Base-by-base conservation (phyloP, 441 rosid genomes). In the Omphalea diandra region DNA sequence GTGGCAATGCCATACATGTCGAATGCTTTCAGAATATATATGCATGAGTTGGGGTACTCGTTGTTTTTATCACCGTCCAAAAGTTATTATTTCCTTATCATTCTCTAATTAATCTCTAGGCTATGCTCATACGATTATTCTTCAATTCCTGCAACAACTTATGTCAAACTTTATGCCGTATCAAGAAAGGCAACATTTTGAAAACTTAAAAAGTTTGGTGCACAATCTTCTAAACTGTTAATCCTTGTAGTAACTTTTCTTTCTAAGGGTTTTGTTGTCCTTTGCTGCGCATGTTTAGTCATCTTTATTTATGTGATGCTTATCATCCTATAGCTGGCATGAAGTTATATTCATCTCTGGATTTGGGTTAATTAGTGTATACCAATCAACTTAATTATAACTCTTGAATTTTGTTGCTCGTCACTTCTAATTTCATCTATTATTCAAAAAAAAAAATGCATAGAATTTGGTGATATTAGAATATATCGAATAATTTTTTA, bases 211-310 rank as follows among this genome's bases (percentile, higher is more conserved):
- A 4, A 9, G 26, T 2, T 2, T 4, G 27, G 22, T 41, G 52
- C 71, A 55, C 63, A 26, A 31, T 4, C 41, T 11, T 52, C 53
- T 27, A 40, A 41, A 55, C 14, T 38, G 27, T 55, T 40, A 24
- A 67, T 18, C 50, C 27, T 18, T 5, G 0, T 1, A 2, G 3
- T 29, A 22, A 4, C 58, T 27, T 7, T 54, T 40, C 36, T 68
- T 68, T 68, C 54, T 29, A 55, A 24, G 26, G 38, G 38, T n/a
- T 35, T 22, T 43, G 35, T 68, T 68, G 71, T 68, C 63, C 41
- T 59, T 67, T 56, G 41, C 53, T 40, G 60, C 63, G 41, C 71
- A 43, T 68, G 71, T 68, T 41, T 41, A 27, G 7, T 68, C 40
- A 29, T 33, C 55, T 44, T 44, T 15, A 29, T 41, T 40, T 24